Base-by-base conservation (phyloP, 2,329 filamentous ascomycete species). In the Cryphonectria japonica region DNA sequence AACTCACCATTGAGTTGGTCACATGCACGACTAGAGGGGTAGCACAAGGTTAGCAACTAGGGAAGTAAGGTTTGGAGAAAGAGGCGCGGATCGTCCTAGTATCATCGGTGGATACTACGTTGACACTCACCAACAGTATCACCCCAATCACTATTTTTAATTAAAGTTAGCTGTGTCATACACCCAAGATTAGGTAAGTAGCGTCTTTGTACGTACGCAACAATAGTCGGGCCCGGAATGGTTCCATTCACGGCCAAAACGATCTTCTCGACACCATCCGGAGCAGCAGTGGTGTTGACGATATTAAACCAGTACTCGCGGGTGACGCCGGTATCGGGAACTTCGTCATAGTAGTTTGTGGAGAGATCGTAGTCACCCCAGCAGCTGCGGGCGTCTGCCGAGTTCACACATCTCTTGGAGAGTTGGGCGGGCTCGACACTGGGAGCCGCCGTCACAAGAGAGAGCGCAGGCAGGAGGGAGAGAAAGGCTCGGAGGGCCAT, bases 141-240 rank as follows among this genome's bases (percentile, higher is more conserved):
- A 59, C 88, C 88, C 88, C 88, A 90, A 78, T 89, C 85, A 19
- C 19, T 67, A 16, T 59, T 13, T 43, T 29, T 13, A 8, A 1
- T 8, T 67, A 26, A 37, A 29, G 59, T 70, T 29, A 57, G 54
- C 50, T n/a, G 73, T 52, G 7, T 78, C 75, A 14, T 43, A 39
- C 73, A 19, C 2, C 6, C 6, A 7, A 67, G 26, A 74, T 75
- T 16, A n/a, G 8, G 14, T 46, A 78, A 39, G 8, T 71, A 16
- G 73, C 11, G 37, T 11, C 11, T 74, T 41, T 78, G 74, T n/a
- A 77, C 77, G 46, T 32, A 69, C 60, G 68, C 68, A 66, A 46
- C 50, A 46, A 69, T 69, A 8, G 79, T 79, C 3, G 86, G 86
- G 1, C 86, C 86, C 7, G 86, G 86, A 73, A 84, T 83, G 79